Base-by-base conservation (phyloP, 257 asterid genomes). In the Marsdenia floribunda region DNA sequence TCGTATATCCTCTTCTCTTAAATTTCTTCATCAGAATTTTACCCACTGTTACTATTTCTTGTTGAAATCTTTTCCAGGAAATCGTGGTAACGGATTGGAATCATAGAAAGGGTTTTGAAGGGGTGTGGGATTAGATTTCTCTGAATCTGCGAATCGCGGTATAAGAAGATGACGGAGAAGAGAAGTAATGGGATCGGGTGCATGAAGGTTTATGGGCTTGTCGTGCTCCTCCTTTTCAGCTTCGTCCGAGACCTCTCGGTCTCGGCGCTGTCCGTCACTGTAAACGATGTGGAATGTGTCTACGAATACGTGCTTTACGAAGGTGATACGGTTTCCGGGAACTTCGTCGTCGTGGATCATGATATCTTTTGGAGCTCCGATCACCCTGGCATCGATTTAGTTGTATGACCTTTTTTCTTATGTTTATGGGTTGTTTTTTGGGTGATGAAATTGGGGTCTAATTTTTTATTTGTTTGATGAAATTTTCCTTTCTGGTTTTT, bases 291-390 rank as follows among this genome's bases (percentile, higher is more conserved):
- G 3, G 98, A 93, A 81, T 93, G 98, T 80, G 91, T 93, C 0
- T 89, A 75, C 79, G 98, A 93, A 46, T 93, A 91, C 83, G 96
- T 91, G 2, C 85, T 76, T 68, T 86, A 89, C 81, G 90, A 88
- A 60, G 93, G 87, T 77, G 98, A 91, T 81, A 75, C 89, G 57
- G 83, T 93, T 59, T 84, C 97, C 10, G 98, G 98, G 4, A 91
- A 91, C 82, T 91, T 93, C 80, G 93, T 93, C 55, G 91, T 90
- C 68, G 88, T 80, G 13, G 91, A 93, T 78, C 91, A 89, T 81
- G 98, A 94, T 73, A 74, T 76, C 63, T 94, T 89, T 85, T 89
- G 97, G 97, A 73, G 80, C 73, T 81, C 93, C 58, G 91, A 87
- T 79, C 89, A 86, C 76, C 90, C 93, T 65, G 96, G 96, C 83